phyloP scores from a whole-genome alignment of 1,284 basidiomycete genomes.

The Puccinia polysora region DNA sequence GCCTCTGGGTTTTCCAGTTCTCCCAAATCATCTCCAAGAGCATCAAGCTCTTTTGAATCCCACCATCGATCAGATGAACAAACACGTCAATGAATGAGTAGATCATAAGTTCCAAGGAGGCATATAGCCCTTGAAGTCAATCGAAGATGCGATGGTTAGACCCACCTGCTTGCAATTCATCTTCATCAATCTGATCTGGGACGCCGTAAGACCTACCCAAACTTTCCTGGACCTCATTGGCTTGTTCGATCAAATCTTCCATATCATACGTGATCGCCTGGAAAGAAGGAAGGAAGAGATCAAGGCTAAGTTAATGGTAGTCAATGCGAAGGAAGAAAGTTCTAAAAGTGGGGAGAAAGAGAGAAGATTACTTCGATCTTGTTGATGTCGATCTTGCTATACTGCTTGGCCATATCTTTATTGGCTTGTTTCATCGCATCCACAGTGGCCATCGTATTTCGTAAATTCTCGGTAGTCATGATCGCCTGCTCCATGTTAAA shows the following conservation, averaged over 20 bases:
- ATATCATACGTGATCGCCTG: slow-evolving; percentile 93
- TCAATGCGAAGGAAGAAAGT: neutral
- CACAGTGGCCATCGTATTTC: slow-evolving; percentile 99
- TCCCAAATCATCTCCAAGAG: slow-evolving; percentile 29
- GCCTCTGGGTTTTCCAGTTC: slow-evolving; percentile 33
- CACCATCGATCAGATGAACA: neutral
- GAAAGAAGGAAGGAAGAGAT: neutral
- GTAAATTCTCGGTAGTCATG: slow-evolving; percentile 91
- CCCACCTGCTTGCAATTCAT: slow-evolving; percentile 86
- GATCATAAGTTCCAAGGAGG: neutral
- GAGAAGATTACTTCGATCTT: slow-evolving; percentile 74
- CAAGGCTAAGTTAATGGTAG: neutral
- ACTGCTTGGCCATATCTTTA: slow-evolving; percentile 94
- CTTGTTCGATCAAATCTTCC: slow-evolving; percentile 94
- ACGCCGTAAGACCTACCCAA: slow-evolving; percentile 90
- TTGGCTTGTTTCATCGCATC: slow-evolving; percentile 97
- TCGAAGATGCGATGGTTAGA: slow-evolving; percentile 49
- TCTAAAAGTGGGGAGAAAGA: neutral
- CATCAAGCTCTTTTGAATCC: slow-evolving; percentile 29
- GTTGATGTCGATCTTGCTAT: slow-evolving; percentile 94
- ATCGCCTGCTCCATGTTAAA: slow-evolving; percentile 99
- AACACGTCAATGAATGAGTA: neutral
- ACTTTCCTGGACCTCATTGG: slow-evolving; percentile 95
- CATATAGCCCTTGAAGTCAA: neutral
- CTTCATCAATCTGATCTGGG: slow-evolving; percentile 96